phyloP scores from a whole-genome alignment of 2,329 filamentous ascomycete species.

The Ophiosphaerella korrae region DNA sequence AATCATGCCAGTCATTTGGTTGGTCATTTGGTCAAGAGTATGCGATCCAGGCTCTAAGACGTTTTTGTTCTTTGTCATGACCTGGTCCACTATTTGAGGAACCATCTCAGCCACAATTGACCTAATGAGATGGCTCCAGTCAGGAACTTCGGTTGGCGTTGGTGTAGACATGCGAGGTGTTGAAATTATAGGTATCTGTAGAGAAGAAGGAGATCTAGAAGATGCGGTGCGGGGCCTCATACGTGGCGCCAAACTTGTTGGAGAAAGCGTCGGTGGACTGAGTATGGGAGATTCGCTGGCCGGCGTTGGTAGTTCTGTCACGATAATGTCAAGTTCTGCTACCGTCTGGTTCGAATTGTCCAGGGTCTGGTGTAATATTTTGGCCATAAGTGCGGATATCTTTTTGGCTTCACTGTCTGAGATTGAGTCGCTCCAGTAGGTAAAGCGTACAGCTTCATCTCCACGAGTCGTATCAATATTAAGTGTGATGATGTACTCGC shows the following conservation, averaged over 20 bases:
- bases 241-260: constrained; percentile 1
- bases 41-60: constrained; percentile 20
- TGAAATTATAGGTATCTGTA: constrained; percentile 20
- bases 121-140: constrained; percentile 37
- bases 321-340: constrained; percentile 26
- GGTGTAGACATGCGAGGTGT: constrained; percentile 12
- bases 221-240: constrained; percentile 6
- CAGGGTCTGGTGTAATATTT: constrained; percentile 29
- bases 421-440: constrained; percentile 40
- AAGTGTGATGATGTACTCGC: constrained; percentile 41
- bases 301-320: constrained; percentile 8
- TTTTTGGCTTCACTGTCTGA: constrained; percentile 36
- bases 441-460: constrained; percentile 36
- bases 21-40: constrained; percentile 35
- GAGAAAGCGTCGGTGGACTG: constrained; percentile 2
- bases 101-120: constrained; percentile 43
- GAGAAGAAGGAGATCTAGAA: constrained; percentile 18
- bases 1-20: constrained; percentile 37
- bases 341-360: constrained; percentile 31
- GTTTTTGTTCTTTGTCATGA: constrained; percentile 34
- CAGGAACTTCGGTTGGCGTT: constrained; percentile 16
- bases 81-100: constrained; percentile 39
- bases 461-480: constrained; percentile 39
- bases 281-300: constrained; percentile 1
- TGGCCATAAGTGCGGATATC: constrained; percentile 31